Evolutionary conservation across 1,139 yeast species (phyloP).

Genomic region (Barnettozyma hawaiiensis): DNA sequence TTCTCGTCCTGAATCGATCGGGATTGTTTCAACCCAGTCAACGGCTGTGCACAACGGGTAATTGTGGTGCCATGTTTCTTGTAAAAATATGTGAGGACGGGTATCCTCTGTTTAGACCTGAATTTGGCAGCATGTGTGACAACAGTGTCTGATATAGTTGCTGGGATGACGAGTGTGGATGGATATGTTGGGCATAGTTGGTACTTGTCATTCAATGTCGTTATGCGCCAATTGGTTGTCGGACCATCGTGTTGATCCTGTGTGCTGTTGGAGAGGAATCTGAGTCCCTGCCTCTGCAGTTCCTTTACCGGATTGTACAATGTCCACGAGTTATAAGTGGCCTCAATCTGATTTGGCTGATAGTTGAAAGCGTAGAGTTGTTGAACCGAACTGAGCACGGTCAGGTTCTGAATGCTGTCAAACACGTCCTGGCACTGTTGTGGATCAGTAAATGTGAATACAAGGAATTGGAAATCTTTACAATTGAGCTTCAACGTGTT

Average conservation of each 20-base stretch:
- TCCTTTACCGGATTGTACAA: slow-evolving; percentile 60
- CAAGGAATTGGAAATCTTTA: slow-evolving; percentile 80
- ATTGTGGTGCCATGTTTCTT: slow-evolving; percentile 69
- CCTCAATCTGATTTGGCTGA: slow-evolving; percentile 53
- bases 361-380: slow-evolving; percentile 68
- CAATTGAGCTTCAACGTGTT: slow-evolving; percentile 62
- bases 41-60: slow-evolving; percentile 87
- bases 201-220: slow-evolving; percentile 60
- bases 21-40: slow-evolving; percentile 84
- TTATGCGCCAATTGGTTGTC: slow-evolving; percentile 57
- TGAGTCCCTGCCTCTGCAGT: slow-evolving; percentile 58
- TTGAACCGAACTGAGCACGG: slow-evolving; percentile 50
- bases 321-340: slow-evolving; percentile 60
- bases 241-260: slow-evolving; percentile 9
- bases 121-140: slow-evolving; percentile 78
- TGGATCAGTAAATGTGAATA: slow-evolving; percentile 66
- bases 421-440: slow-evolving; percentile 63
- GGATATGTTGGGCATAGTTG: slow-evolving; percentile 78
- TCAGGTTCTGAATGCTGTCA: slow-evolving; percentile 61
- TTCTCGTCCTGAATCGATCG: slow-evolving; percentile 91
- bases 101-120: slow-evolving; percentile 80
- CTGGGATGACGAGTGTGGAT: slow-evolving; percentile 58
- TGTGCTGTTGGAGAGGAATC: slow-evolving; percentile 21
- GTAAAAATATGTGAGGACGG: slow-evolving; percentile 76
- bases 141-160: slow-evolving; percentile 71